Evolutionary conservation across 345 rosid species (phyloP).

Genomic region (Pistacia vera): DNA sequence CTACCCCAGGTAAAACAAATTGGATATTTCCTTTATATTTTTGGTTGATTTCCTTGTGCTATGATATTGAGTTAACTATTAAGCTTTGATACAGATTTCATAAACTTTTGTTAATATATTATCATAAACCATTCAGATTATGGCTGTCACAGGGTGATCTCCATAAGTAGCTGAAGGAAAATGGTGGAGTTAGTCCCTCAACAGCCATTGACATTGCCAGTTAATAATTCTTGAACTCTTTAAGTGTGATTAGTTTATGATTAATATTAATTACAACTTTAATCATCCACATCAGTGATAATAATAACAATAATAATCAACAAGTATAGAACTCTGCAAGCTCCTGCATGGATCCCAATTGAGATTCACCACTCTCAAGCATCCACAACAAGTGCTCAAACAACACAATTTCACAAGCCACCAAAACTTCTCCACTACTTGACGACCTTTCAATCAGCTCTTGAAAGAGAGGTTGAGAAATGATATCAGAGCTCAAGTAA

Average conservation of each 20-base stretch:
- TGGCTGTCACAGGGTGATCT: conserved; percentile 80
- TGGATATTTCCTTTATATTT: too few species aligned
- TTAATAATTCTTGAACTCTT: conserved; percentile 28
- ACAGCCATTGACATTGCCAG: conserved; percentile 95
- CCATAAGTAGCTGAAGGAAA: conserved; percentile 92
- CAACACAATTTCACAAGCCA: conserved; percentile 87
- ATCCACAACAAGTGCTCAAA: conserved; percentile 97
- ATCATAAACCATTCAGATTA: too few species aligned
- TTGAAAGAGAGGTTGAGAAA: conserved; percentile 79
- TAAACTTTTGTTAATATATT: too few species aligned
- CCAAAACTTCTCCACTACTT: conserved; percentile 44
- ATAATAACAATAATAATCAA: conserved; percentile 7
- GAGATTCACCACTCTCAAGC: conserved; percentile 58
- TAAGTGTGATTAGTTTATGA: background rate
- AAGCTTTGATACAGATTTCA: too few species aligned
- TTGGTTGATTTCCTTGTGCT: too few species aligned
- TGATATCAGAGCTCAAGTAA: conserved; percentile 49
- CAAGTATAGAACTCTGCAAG: conserved; percentile 72
- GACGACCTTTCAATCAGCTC: conserved; percentile 65
- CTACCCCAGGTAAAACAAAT: too few species aligned
- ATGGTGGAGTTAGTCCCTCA: conserved; percentile 84
- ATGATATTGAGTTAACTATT: too few species aligned
- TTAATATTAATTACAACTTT: too few species aligned
- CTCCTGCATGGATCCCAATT: conserved; percentile 71
- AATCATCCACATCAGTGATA: too few species aligned